phyloP scores from a whole-genome alignment of 305 asterid genomes.

The Ajuga reptans region DNA sequence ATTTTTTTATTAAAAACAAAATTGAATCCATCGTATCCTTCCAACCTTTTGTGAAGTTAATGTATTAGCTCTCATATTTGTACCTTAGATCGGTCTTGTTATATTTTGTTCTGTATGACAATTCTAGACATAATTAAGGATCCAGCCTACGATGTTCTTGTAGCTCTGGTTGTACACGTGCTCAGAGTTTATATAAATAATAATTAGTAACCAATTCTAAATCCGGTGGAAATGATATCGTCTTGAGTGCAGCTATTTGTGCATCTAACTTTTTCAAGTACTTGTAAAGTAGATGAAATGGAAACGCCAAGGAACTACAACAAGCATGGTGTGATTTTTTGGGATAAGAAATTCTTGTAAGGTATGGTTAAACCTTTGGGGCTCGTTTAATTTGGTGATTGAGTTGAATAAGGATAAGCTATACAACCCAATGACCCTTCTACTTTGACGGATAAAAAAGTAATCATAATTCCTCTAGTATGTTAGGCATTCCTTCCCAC shows the following conservation, averaged over 20 bases:
- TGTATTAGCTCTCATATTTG: background rate
- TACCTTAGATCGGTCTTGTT: background rate
- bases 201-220: background rate
- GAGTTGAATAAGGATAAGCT: too few relatives aligned
- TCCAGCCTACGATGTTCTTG: background rate
- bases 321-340: background rate
- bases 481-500: too few relatives aligned
- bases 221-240: background rate
- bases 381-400: too few relatives aligned
- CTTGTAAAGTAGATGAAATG: background rate
- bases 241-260: background rate
- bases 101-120: background rate
- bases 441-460: too few relatives aligned
- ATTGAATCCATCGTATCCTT: background rate
- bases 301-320: background rate
- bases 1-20: background rate
- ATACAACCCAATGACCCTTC: too few relatives aligned
- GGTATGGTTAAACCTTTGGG: background rate
- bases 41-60: background rate
- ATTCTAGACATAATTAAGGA: background rate
- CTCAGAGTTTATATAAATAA: background rate
- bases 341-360: background rate
- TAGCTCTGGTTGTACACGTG: background rate
- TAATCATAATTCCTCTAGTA: too few relatives aligned
- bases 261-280: background rate